These are phyloP conservation scores for Sporothrix mexicana DNA, from an alignment of 2,329 filamentous ascomycete genomes.

Conservation along the genomic window DNA sequence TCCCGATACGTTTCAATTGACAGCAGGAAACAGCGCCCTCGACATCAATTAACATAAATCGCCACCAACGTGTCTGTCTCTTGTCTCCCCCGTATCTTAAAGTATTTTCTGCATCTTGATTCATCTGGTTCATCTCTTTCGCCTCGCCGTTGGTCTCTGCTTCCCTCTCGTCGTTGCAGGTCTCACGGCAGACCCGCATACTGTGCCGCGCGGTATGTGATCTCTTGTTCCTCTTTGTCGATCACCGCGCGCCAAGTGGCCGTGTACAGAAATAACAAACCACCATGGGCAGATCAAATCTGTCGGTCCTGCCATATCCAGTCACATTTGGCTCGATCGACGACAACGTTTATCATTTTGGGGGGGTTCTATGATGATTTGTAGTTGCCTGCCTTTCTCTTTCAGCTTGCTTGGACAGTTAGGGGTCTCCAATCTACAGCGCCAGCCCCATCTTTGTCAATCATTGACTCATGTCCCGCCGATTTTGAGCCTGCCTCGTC, in stretches of 20 bases:
- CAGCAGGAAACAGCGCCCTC: not conserved
- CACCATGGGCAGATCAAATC: slow-evolving; percentile 17
- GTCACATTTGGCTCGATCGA: not conserved
- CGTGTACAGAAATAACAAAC: too few relatives aligned
- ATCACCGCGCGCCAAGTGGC: slow-evolving; percentile 1
- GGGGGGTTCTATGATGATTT: too few relatives aligned
- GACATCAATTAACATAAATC: not conserved
- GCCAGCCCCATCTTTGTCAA: not conserved
- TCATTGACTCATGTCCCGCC: not conserved
- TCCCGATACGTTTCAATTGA: not conserved
- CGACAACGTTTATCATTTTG: not conserved
- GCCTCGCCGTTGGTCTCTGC: not conserved
- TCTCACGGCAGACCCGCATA: not conserved
- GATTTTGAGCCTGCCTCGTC: not conserved
- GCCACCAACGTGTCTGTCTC: not conserved
- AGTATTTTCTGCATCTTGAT: too few relatives aligned
- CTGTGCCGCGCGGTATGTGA: slow-evolving; percentile 21
- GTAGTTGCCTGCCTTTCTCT: not conserved
- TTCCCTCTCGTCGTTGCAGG: not conserved
- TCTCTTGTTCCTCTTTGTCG: not conserved
- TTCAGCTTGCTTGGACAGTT: slow-evolving; percentile 6
- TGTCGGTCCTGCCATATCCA: not conserved
- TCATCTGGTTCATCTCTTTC: not conserved
- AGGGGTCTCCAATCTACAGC: not conserved
- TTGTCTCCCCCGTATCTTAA: not conserved